phyloP scores from a whole-genome alignment of 179 eudicot genomes.

The Silene vulgaris region DNA sequence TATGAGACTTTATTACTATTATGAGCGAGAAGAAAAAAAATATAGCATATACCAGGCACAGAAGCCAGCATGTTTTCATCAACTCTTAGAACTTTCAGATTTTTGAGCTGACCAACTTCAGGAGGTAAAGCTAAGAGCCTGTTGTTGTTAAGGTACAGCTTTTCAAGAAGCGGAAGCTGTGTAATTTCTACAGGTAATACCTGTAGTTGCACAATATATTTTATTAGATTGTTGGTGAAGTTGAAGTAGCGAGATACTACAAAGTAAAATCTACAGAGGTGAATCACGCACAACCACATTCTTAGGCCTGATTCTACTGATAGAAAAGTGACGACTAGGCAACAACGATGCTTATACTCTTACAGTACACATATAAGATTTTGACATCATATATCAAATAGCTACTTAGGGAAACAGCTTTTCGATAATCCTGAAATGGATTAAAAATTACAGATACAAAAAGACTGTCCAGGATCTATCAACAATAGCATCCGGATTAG shows the following conservation, averaged over 20 bases:
- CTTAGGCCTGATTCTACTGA: background rate
- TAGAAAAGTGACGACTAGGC: background rate
- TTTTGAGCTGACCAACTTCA: slow-evolving; percentile 77
- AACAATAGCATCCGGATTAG: no score
- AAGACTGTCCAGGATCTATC: no score
- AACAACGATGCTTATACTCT: no score
- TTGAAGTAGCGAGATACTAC: background rate
- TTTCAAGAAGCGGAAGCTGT: slow-evolving; percentile 75
- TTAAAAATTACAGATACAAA: no score
- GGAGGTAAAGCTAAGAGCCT: slow-evolving; percentile 72
- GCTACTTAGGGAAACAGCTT: no score
- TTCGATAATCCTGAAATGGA: no score
- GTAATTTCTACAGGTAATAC: slow-evolving; percentile 84
- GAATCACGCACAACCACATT: background rate
- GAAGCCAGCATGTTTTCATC: slow-evolving; percentile 81
- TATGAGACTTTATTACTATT: no score
- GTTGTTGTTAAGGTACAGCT: slow-evolving; percentile 82
- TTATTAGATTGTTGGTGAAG: slow-evolving; percentile 14
- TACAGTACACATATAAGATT: no score
- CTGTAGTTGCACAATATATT: slow-evolving; percentile 33
- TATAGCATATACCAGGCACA: slow-evolving; percentile 76
- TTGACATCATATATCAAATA: no score
- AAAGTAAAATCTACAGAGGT: background rate
- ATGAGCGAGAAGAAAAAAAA: background rate
- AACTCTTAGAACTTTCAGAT: slow-evolving; percentile 76